Percentiles rank a stretch among this genome's conserved stretches.
phyloP scores from a whole-genome alignment of 768 basidiomycete genomes.

The Fistulinella prunicolor region DNA sequence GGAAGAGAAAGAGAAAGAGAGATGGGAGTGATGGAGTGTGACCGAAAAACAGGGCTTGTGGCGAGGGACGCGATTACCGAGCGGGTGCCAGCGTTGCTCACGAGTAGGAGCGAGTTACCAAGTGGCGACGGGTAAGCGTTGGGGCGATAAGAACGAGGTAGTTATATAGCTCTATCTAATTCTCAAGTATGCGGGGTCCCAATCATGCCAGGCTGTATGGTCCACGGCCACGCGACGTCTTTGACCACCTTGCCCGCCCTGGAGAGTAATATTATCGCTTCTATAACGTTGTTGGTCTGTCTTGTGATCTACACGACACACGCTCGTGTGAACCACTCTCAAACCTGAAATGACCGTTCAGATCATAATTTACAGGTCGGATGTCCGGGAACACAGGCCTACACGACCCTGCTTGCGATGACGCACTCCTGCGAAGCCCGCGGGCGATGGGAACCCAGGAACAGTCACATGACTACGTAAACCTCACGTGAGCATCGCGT shows the following conservation, averaged over 20 bases:
- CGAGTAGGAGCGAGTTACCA: not conserved
- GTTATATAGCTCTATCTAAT: slow-evolving; percentile 21
- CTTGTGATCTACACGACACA: slow-evolving; percentile 24
- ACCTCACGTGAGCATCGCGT: too few species aligned
- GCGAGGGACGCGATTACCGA: slow-evolving; percentile 31
- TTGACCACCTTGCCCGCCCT: slow-evolving; percentile 14
- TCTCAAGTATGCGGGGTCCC: slow-evolving; percentile 30
- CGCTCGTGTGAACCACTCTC: too few species aligned
- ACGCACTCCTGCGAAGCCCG: slow-evolving; percentile 23
- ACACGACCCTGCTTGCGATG: slow-evolving; percentile 15
- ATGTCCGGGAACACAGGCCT: not conserved
- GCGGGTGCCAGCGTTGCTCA: slow-evolving; percentile 18
- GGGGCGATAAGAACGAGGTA: too few species aligned
- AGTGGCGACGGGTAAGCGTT: too few species aligned
- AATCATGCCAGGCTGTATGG: slow-evolving; percentile 21
- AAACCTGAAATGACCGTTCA: too few species aligned
- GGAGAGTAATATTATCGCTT: slow-evolving; percentile 25
- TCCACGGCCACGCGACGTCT: slow-evolving; percentile 20
- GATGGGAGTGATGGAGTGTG: slow-evolving; percentile 13
- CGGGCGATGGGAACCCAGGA: slow-evolving; percentile 15
- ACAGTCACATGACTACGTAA: not conserved
- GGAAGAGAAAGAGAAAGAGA: slow-evolving; percentile 13
- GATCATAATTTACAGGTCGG: too few species aligned
- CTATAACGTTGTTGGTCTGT: slow-evolving; percentile 24
- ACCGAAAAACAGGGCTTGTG: slow-evolving; percentile 21